Evolutionary conservation across 2,329 filamentous ascomycete genomes (phyloP).

Genomic region (Colletotrichum aenigma): DNA sequence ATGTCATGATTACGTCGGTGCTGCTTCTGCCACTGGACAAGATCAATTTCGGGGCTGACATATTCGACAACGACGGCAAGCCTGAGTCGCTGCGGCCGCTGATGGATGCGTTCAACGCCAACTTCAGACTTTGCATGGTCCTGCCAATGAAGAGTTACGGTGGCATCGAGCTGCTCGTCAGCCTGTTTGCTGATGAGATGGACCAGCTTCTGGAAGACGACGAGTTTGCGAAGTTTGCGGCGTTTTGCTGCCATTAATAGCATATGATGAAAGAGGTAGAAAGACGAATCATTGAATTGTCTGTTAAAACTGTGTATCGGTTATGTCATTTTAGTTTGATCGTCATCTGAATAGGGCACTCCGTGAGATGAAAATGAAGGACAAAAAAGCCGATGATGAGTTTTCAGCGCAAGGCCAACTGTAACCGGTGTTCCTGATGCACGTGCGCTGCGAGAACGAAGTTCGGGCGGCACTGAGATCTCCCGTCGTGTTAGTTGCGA

Average conservation of each 20-base stretch:
- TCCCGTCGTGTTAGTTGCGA: background rate
- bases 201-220: constrained; percentile 28
- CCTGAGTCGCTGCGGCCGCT: constrained; percentile 31
- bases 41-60: constrained; percentile 28
- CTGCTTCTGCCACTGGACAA: constrained; percentile 31
- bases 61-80: constrained; percentile 28
- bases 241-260: background rate
- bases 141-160: constrained; percentile 32
- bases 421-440: background rate
- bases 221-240: constrained; percentile 29
- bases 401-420: background rate
- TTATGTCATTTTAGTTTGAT: background rate
- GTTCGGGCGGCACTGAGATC: background rate
- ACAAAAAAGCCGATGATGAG: background rate
- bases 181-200: constrained; percentile 31
- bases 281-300: background rate
- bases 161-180: constrained; percentile 30
- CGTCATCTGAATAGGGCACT: background rate
- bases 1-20: constrained; percentile 33
- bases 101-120: constrained; percentile 27
- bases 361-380: background rate
- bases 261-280: background rate
- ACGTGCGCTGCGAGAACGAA: background rate
- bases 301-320: background rate
- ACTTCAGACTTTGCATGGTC: constrained; percentile 29